Conservation (phyloP, 1,284 basidiomycete genomes). For the Cryptococcus sp. region DNA sequence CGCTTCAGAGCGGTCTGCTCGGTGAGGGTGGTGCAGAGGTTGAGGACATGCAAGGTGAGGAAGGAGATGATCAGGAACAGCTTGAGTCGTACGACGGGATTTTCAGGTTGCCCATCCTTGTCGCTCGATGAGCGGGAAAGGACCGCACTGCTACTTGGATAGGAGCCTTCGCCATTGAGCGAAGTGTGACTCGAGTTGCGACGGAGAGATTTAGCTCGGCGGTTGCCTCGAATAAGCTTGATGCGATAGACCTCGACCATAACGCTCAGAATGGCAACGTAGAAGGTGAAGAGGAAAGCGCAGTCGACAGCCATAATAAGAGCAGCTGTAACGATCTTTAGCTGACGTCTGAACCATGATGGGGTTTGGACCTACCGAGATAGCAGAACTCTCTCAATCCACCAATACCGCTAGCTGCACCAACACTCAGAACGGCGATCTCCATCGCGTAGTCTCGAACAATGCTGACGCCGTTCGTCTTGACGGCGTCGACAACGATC, state of each 20-base stretch:
- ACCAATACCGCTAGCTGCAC: conserved; percentile 82
- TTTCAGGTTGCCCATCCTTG: conserved; percentile 57
- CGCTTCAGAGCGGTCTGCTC: conserved; percentile 67
- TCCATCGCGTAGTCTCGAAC: conserved; percentile 92
- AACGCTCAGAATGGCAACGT: conserved; percentile 81
- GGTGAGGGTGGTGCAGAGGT: conserved; percentile 89
- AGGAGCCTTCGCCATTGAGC: conserved; percentile 16
- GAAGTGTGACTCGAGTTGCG: conserved; percentile 28
- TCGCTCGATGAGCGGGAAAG: conserved; percentile 5
- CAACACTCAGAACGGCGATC: conserved; percentile 82
- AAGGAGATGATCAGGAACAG: conserved; percentile 87
- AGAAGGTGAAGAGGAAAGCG: conserved; percentile 85
- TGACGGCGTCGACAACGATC: conserved; percentile 81
- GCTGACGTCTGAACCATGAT: neutral
- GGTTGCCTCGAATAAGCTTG: conserved; percentile 59
- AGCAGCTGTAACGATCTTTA: conserved; percentile 54
- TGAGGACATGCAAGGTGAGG: conserved; percentile 84
- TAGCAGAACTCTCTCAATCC: conserved; percentile 95
- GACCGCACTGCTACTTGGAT: conserved; percentile 14
- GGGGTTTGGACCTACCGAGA: conserved; percentile 60
- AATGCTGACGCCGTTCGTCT: conserved; percentile 75
- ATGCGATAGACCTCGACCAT: conserved; percentile 83
- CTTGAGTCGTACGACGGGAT: conserved; percentile 85
- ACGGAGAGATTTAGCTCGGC: conserved; percentile 21
- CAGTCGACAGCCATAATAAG: conserved; percentile 84